Evolutionary conservation across 192 early-diverging fungal species (phyloP), one percentile per base, ranked within the genome.

Genomic region (Coemansia sp.): DNA sequence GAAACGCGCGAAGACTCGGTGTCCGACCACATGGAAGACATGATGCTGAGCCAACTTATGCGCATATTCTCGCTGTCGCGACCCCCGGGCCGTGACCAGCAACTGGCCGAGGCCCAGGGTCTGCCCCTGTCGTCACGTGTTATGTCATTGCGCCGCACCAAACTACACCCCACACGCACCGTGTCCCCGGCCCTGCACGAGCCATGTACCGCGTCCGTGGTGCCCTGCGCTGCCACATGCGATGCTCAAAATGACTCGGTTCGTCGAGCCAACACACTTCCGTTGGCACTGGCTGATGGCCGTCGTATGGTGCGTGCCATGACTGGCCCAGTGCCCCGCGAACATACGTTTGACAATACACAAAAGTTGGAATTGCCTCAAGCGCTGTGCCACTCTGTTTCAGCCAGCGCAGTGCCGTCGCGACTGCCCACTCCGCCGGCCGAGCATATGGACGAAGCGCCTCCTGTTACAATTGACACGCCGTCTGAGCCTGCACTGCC

Each of bases 91-190:
- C 47, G 58, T 1, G 51, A 61, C 41, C 77, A 74, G 65, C 71
- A 73, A 58, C 35, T 80, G 62, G 77, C 77, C 23, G 77, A 80
- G 57, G 55, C 68, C 14, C 77, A 80, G 57, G 77, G 77, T 3
- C 59, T 80, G 48, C 77, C 77, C 23, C 58, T 80, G 12, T 71
- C 77, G 2, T 80, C 77, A 39, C 68, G 65, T 4, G 53, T 80
- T 10, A 41, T 77, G 39, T 35, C 67, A 1, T n/a, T 29, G 50
- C 58, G n/a, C 48, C 7, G 12, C 17, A 21, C 16, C 17, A n/a
- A 49, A 17, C 48, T 8, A 17, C 48, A 19, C 48, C 17, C 48
- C 48, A 19, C 16, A 8, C 48, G 48, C 16, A 49, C 48, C 4
- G 48, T 19, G 48, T 19, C 48, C 6, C 48, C 48, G 19, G 48